Base-by-base conservation (phyloP, 371 early-diverging fungal species). In the Coemansia sp. region DNA sequence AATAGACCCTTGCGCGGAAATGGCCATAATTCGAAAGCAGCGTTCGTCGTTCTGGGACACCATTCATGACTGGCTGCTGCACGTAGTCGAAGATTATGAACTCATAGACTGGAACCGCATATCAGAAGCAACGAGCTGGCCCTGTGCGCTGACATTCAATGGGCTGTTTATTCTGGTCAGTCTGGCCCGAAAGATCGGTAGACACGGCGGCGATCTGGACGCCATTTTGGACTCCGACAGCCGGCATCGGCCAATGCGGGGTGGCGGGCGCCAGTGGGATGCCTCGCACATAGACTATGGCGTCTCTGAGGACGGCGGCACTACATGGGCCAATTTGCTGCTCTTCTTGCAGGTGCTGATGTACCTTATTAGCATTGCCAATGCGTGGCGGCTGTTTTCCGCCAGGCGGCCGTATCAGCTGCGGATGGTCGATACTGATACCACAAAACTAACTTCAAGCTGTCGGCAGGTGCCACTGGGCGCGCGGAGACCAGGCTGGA, bases 101-200 rank as follows among this genome's bases (percentile, higher is more conserved):
- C 58, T 75, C 18, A 51, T 75, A 9, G 74, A 75, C 64, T 75
- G 76, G 76, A 72, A 54, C 61, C 54, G 43, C 12, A 37, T 72
- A 6, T 62, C 76, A 0, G 72, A 75, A 50, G 67, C 76, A 4
- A 74, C 75, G 1, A 74, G 75, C 57, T 74, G 75, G 75, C 75
- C 75, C 0, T 65, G 62, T 36, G 74, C 74, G n/a, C 61, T 74
- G 3, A 58, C 31, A 2, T 55, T 74, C 47, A 74, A 74, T 52
- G 58, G 12, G 14, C 16, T 64, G 11, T 74, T 64, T 40, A 43
- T 74, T 2, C 40, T 69, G 2, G 61, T 69, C 6, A 62, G 58
- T 40, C 24, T 46, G 9, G 62, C 58, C 16, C 69, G 74, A 10
- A 62, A 65, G 32, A 42, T 69, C 5, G 58, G 62, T 29, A 16